phyloP scores from a whole-genome alignment of 202 grass and related monocot genomes.

The Eragrostis tef region DNA sequence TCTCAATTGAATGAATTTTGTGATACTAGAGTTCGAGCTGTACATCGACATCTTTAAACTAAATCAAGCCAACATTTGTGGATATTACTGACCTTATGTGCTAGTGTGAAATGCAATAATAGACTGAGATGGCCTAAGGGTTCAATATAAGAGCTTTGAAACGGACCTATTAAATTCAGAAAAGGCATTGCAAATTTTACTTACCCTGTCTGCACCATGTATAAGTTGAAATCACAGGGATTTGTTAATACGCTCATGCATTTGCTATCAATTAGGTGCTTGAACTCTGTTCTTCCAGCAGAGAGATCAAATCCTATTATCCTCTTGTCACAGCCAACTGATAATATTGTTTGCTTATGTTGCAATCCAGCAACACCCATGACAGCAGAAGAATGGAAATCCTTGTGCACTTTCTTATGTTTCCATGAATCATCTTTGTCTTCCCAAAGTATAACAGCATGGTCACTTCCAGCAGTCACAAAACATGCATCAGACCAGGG shows the following conservation, averaged over 20 bases:
- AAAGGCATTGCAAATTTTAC: conserved; percentile 41
- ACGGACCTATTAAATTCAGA: conserved; percentile 18
- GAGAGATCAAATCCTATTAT: conserved; percentile 80
- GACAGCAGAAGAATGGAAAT: conserved; percentile 85
- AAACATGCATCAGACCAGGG: conserved; percentile 82
- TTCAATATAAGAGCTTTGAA: background rate
- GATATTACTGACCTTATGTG: background rate
- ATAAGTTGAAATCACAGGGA: conserved; percentile 90
- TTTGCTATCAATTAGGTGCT: conserved; percentile 80
- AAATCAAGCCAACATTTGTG: background rate
- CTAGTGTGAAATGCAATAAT: background rate
- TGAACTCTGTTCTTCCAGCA: conserved; percentile 79
- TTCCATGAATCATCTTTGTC: conserved; percentile 76
- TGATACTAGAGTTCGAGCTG: background rate
- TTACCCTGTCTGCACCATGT: conserved; percentile 96
- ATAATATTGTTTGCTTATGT: conserved; percentile 80
- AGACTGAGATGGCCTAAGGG: conserved; percentile 1
- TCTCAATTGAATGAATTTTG: background rate
- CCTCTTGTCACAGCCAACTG: conserved; percentile 88
- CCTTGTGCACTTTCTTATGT: conserved; percentile 69
- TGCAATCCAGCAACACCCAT: conserved; percentile 82
- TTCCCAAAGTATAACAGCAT: conserved; percentile 85
- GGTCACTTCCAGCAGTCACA: conserved; percentile 79
- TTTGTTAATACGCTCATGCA: conserved; percentile 95
- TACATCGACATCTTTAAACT: background rate